phyloP scores from a whole-genome alignment of 768 basidiomycete genomes.

The Panellus pusillus region DNA sequence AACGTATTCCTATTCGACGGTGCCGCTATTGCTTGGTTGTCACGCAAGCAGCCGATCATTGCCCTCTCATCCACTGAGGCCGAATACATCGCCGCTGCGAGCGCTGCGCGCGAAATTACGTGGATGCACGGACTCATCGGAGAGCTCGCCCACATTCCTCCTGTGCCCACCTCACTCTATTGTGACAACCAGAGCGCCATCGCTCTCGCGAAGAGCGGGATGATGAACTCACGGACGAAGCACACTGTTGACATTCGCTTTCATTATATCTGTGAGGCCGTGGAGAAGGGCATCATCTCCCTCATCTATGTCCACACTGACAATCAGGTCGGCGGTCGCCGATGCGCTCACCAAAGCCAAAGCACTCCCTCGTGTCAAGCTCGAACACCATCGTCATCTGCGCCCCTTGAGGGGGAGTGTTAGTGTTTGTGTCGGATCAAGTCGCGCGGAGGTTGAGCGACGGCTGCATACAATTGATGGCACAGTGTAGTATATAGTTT shows the following conservation, averaged over 20 bases:
- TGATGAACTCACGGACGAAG: slow-evolving; percentile 32
- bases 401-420: no score
- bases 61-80: slow-evolving; percentile 35
- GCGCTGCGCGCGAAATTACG: slow-evolving; percentile 27
- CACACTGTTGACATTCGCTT: slow-evolving; percentile 37
- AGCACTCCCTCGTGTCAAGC: slow-evolving; percentile 6
- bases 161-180: slow-evolving; percentile 4
- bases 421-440: no score
- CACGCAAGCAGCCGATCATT: slow-evolving; percentile 32
- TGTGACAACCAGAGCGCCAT: slow-evolving; percentile 27
- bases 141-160: slow-evolving; percentile 3
- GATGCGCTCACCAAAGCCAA: slow-evolving; percentile 33
- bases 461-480: no score
- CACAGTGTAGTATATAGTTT: no score
- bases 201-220: slow-evolving; percentile 24
- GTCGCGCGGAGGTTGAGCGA: no score
- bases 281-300: slow-evolving; percentile 20
- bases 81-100: slow-evolving; percentile 34
- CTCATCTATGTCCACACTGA: slow-evolving; percentile 23
- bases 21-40: slow-evolving; percentile 30
- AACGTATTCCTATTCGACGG: slow-evolving; percentile 29
- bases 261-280: slow-evolving; percentile 32
- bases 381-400: neutral
- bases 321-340: slow-evolving; percentile 28
- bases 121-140: slow-evolving; percentile 16